Percentiles rank a stretch among this genome's conserved stretches.
These are phyloP conservation scores for Prunus dulcis DNA, from an alignment of 306 rosid species.

Conservation along the genomic window DNA sequence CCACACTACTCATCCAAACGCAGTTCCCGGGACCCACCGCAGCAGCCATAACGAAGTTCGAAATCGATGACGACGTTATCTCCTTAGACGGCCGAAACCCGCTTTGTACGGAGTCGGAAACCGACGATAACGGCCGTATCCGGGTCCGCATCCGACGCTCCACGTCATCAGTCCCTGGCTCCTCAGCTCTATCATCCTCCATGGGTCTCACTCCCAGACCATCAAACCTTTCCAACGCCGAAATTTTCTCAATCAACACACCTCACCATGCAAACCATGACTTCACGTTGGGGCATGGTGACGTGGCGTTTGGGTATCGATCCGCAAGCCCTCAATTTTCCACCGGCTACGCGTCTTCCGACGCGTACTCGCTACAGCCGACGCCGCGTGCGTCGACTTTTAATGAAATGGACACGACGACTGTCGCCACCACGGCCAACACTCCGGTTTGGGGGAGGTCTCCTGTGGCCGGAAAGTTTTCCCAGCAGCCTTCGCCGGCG, in stretches of 20 bases:
- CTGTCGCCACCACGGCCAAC: constrained; percentile 21
- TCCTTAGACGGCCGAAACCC: constrained; percentile 40
- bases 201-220: constrained; percentile 37
- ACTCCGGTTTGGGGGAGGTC: constrained; percentile 39
- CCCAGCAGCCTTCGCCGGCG: constrained; percentile 26
- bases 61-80: constrained; percentile 35
- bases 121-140: constrained; percentile 28
- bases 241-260: constrained; percentile 44
- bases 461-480: constrained; percentile 30
- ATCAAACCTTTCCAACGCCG: constrained; percentile 44
- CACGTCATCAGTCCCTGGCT: constrained; percentile 23
- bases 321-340: constrained; percentile 26
- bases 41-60: constrained; percentile 32
- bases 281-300: constrained; percentile 2
- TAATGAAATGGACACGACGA: constrained; percentile 31
- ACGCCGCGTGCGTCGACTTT: constrained; percentile 40
- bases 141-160: constrained; percentile 36
- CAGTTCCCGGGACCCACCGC: constrained; percentile 38
- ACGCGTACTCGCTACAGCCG: constrained; percentile 45
- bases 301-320: constrained; percentile 19
- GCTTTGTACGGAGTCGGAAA: constrained; percentile 32
- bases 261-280: constrained; percentile 20
- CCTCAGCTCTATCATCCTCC: constrained; percentile 27
- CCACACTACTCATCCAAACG: constrained; percentile 25
- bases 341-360: constrained; percentile 40